Conservation (phyloP, 2,329 filamentous ascomycete genomes). For the Dothideomycetes sp. region DNA sequence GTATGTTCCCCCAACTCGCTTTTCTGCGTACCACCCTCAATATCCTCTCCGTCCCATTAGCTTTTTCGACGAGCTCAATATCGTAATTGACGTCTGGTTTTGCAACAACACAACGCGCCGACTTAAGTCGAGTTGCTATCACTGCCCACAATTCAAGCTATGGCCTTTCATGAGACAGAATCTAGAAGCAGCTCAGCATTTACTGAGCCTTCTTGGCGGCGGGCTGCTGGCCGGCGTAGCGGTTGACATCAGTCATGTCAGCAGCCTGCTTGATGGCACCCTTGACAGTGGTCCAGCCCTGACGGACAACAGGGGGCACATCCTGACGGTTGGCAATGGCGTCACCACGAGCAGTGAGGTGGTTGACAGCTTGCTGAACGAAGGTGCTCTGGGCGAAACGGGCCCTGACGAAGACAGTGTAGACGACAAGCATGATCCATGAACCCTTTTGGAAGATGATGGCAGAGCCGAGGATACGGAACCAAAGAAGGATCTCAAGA, state of each 20-base stretch:
- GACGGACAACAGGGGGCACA: slow-evolving; percentile 66
- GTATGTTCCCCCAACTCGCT: too few species aligned
- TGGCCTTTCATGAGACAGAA: not conserved
- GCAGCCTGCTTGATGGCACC: slow-evolving; percentile 59
- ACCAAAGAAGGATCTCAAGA: slow-evolving; percentile 81
- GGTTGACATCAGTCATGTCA: slow-evolving; percentile 66
- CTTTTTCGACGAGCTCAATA: too few species aligned
- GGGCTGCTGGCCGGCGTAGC: slow-evolving; percentile 48
- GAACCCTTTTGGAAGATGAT: slow-evolving; percentile 82
- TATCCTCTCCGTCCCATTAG: not conserved
- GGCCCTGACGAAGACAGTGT: slow-evolving; percentile 86
- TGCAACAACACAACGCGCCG: not conserved
- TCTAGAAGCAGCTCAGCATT: slow-evolving; percentile 7
- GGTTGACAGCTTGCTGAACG: slow-evolving; percentile 70
- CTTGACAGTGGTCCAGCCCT: slow-evolving; percentile 76
- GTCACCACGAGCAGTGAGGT: slow-evolving; percentile 66
- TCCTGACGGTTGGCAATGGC: slow-evolving; percentile 75
- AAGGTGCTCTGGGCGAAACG: slow-evolving; percentile 84
- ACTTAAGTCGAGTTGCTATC: too few species aligned
- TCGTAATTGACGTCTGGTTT: too few species aligned
- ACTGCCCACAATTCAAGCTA: too few species aligned
- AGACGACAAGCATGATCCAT: slow-evolving; percentile 76
- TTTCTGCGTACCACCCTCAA: not conserved
- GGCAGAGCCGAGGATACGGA: slow-evolving; percentile 69
- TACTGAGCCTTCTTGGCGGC: slow-evolving; percentile 57